Evolutionary conservation across 2,329 filamentous ascomycete species (phyloP).

Genomic region (Verticillium isaacii): DNA sequence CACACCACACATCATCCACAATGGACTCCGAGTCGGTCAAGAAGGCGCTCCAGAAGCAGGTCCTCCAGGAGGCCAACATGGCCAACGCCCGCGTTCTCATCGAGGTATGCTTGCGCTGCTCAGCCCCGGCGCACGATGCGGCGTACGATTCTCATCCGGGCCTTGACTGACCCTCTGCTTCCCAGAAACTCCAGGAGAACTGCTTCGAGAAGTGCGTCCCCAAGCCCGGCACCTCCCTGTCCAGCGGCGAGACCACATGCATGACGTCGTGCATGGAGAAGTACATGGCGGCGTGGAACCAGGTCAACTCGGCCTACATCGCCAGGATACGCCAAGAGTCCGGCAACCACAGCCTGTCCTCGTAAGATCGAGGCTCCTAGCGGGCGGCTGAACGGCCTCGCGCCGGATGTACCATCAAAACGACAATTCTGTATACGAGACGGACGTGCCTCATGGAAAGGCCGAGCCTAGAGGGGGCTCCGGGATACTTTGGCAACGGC

Average conservation of each 20-base stretch:
- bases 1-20: conserved; percentile 15
- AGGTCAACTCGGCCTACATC: conserved; percentile 65
- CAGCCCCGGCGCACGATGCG: neutral
- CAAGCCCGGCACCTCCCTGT: conserved; percentile 62
- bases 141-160: neutral
- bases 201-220: conserved; percentile 77
- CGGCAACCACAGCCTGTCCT: conserved; percentile 16
- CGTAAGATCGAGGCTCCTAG: neutral
- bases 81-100: conserved; percentile 67
- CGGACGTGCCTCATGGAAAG: neutral
- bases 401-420: neutral
- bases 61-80: conserved; percentile 60
- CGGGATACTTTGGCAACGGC: neutral
- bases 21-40: conserved; percentile 58
- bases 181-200: conserved; percentile 72
- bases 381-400: neutral
- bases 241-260: conserved; percentile 64
- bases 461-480: neutral
- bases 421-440: neutral
- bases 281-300: conserved; percentile 78
- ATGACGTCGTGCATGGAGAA: conserved; percentile 78
- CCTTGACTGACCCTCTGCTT: neutral
- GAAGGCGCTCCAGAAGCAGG: conserved; percentile 59
- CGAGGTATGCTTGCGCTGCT: conserved; percentile 43
- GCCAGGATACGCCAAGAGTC: conserved; percentile 56